A percentile compares a stretch with the other conserved stretches of the same genome.
Conservation (phyloP, 2,329 filamentous ascomycete genomes). For the Ophiosphaerella narmari region DNA sequence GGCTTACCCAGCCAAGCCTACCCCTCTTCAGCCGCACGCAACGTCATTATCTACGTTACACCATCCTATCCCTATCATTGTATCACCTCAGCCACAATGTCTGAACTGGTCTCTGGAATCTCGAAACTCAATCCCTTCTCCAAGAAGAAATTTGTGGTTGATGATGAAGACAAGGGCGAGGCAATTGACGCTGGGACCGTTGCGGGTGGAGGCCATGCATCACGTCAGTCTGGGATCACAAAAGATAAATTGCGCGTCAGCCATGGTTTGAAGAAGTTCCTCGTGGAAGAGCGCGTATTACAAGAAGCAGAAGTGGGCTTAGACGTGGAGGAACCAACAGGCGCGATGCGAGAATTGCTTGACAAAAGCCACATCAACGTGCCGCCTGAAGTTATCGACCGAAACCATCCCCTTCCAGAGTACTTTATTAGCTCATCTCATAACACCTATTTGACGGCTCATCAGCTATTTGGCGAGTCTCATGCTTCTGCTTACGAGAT, state of each 20-base stretch:
- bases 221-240: constrained; percentile 54
- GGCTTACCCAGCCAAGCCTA: constrained; percentile 2
- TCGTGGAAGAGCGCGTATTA: constrained; percentile 60
- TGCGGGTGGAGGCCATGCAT: constrained; percentile 64
- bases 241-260: constrained; percentile 64
- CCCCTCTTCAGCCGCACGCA: constrained; percentile 6
- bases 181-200: constrained; percentile 55
- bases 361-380: constrained; percentile 63
- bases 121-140: constrained; percentile 41
- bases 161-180: constrained; percentile 61
- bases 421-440: constrained; percentile 76
- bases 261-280: constrained; percentile 60
- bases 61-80: not conserved
- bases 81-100: constrained; percentile 24
- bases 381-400: constrained; percentile 59
- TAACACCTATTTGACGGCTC: constrained; percentile 73
- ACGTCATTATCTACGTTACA: not conserved
- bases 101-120: constrained; percentile 41
- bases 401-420: constrained; percentile 65
- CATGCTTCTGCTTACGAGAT: constrained; percentile 67
- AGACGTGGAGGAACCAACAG: constrained; percentile 51
- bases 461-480: constrained; percentile 69
- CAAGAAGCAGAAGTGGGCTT: constrained; percentile 54
- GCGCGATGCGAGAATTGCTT: constrained; percentile 58
- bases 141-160: constrained; percentile 23